Percentiles rank a stretch among this genome's conserved stretches.
These are phyloP conservation scores for Fusarium sp. DNA, from an alignment of 2,329 filamentous ascomycete genomes.

Conservation along the genomic window DNA sequence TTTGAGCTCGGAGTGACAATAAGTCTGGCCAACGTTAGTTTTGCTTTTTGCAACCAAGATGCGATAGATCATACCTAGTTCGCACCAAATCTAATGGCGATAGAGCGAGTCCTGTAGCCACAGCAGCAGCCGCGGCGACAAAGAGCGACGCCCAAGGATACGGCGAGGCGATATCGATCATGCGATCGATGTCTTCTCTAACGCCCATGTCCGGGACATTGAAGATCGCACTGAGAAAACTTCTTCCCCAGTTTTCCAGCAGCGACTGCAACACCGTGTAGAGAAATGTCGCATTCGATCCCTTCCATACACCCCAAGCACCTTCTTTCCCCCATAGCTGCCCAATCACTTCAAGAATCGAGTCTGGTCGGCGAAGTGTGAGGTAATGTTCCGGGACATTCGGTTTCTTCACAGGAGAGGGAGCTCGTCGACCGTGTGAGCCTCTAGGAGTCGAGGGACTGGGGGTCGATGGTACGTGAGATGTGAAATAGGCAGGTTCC, in stretches of 20 bases:
- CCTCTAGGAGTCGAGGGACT: constrained; percentile 53
- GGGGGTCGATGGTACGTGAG: constrained; percentile 67
- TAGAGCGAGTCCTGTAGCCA: constrained; percentile 81
- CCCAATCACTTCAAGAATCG: constrained; percentile 85
- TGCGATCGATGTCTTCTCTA: constrained; percentile 79
- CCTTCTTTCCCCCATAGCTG: constrained; percentile 92
- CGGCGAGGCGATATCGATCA: constrained; percentile 77
- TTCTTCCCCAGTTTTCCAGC: constrained; percentile 91
- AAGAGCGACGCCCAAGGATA: constrained; percentile 84
- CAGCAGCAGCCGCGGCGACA: constrained; percentile 72
- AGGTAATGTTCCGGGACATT: constrained; percentile 67
- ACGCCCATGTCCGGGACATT: constrained; percentile 87
- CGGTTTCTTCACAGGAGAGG: constrained; percentile 51
- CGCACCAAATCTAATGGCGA: constrained; percentile 90
- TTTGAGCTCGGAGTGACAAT: constrained; percentile 85
- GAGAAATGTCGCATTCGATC: constrained; percentile 90
- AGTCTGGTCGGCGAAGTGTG: constrained; percentile 77
- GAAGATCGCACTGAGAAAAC: constrained; percentile 87
- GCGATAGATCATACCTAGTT: constrained; percentile 62
- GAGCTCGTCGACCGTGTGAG: constrained; percentile 46
- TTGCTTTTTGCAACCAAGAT: neutral
- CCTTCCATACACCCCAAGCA: constrained; percentile 93
- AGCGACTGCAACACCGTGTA: constrained; percentile 89
- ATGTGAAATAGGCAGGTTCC: constrained; percentile 86
- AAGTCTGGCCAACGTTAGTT: constrained; percentile 63